Percentiles rank a stretch among this genome's conserved stretches.
These are phyloP conservation scores for Flaveria trinervia DNA, from an alignment of 129 eudicot species.

Conservation along the genomic window DNA sequence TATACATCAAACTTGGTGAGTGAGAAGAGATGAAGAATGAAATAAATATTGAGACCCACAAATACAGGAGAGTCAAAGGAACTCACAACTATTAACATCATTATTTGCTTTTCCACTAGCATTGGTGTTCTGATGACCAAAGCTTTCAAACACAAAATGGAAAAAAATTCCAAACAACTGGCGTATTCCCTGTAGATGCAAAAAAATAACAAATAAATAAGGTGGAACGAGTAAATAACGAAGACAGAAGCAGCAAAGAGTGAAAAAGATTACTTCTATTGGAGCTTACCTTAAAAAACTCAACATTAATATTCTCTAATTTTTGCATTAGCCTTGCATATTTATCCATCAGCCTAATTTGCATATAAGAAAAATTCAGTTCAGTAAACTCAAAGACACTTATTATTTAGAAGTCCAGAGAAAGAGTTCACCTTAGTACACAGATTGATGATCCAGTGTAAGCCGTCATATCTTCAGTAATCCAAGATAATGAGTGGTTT, in stretches of 20 bases:
- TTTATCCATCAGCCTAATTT: slow-evolving; percentile 87
- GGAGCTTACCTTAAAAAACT: slow-evolving; percentile 75
- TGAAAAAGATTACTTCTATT: not conserved
- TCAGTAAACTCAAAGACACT: slow-evolving; percentile 26
- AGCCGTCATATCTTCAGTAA: slow-evolving; percentile 52
- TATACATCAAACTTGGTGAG: slow-evolving; percentile 5
- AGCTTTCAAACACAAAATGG: slow-evolving; percentile 73
- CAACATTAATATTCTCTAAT: slow-evolving; percentile 85
- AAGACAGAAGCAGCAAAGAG: slow-evolving; percentile 14
- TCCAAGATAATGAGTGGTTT: slow-evolving; percentile 49
- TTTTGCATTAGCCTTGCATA: slow-evolving; percentile 97
- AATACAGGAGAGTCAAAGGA: not conserved
- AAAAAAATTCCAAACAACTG: slow-evolving; percentile 86
- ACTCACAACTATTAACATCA: slow-evolving; percentile 67
- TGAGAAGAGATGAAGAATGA: not conserved
- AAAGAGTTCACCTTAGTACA: slow-evolving; percentile 67
- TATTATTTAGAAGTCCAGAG: slow-evolving; percentile 5
- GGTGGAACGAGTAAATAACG: slow-evolving; percentile 8
- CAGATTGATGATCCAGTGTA: slow-evolving; percentile 96
- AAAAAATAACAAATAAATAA: not conserved
- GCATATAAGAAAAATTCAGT: slow-evolving; percentile 21
- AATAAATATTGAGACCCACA: not conserved
- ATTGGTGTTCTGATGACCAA: slow-evolving; percentile 56
- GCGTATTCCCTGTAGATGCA: slow-evolving; percentile 68
- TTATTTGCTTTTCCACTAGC: slow-evolving; percentile 53